Conservation (phyloP, 768 basidiomycete species). For the Hortiboletus flavorubellus region DNA sequence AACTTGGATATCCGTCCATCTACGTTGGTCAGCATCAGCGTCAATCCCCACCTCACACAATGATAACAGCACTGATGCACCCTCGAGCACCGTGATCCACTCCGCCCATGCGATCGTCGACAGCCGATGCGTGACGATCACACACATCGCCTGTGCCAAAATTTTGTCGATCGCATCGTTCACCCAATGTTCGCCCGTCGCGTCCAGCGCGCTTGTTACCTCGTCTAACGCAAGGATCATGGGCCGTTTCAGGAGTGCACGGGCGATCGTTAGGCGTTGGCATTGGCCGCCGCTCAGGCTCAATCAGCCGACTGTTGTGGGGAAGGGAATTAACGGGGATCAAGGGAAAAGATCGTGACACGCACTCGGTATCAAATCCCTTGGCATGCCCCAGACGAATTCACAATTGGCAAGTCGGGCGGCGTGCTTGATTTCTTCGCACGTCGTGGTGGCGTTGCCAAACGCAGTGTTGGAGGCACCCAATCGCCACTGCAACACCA, state of each 20-base stretch:
- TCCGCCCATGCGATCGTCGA: conserved; percentile 90
- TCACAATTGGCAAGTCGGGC: conserved; percentile 93
- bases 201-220: conserved; percentile 86
- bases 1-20: conserved; percentile 79
- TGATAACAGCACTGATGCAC: conserved; percentile 31
- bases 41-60: background rate
- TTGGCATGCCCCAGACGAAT: conserved; percentile 91
- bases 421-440: conserved; percentile 82
- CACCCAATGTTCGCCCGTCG: conserved; percentile 81
- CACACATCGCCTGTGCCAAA: conserved; percentile 76
- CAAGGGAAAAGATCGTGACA: background rate
- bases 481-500: too few relatives aligned
- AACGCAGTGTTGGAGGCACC: conserved; percentile 88
- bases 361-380: conserved; percentile 83
- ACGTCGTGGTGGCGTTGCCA: conserved; percentile 69
- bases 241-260: conserved; percentile 87
- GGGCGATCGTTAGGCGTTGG: conserved; percentile 77
- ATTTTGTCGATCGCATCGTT: conserved; percentile 89
- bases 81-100: conserved; percentile 86
- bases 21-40: conserved; percentile 17
- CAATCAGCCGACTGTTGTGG: conserved; percentile 21
- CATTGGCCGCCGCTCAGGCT: conserved; percentile 64
- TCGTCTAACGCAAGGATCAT: conserved; percentile 87
- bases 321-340: too few relatives aligned
- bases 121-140: conserved; percentile 86